Conservation (phyloP, 2,329 filamentous ascomycete genomes). For the Aphanoascus verrucosus region DNA sequence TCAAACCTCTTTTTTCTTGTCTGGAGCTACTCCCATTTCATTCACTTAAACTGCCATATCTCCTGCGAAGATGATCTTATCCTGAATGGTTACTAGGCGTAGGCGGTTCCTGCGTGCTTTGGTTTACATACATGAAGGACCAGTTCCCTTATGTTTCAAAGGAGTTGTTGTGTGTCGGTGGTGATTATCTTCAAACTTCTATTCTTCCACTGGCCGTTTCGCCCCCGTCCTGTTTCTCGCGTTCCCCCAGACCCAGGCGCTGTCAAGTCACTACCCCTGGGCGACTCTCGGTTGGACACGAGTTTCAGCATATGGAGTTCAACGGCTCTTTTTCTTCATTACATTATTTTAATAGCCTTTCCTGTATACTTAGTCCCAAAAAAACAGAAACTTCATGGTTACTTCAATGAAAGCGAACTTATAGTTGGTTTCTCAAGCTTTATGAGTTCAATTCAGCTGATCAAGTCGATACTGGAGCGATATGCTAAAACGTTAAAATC, state of each 20-base stretch:
- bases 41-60: slow-evolving; percentile 23
- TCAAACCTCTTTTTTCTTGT: slow-evolving; percentile 13
- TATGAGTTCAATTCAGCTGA: no score
- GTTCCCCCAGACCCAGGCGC: neutral
- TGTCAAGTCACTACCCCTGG: neutral
- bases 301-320: neutral
- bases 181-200: neutral
- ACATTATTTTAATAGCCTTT: slow-evolving; percentile 4
- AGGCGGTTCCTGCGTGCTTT: slow-evolving; percentile 21
- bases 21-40: slow-evolving; percentile 20
- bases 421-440: no score
- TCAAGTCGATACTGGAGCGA: no score
- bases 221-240: neutral
- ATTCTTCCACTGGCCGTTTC: slow-evolving; percentile 7
- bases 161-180: slow-evolving; percentile 8
- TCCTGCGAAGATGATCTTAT: slow-evolving; percentile 22
- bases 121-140: slow-evolving; percentile 20
- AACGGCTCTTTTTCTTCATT: slow-evolving; percentile 12
- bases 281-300: neutral
- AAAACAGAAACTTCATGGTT: neutral
- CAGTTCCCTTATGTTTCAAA: slow-evolving; percentile 13
- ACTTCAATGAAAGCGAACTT: neutral
- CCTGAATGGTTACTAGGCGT: slow-evolving; percentile 19
- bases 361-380: slow-evolving; percentile 6
- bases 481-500: no score